These are phyloP conservation scores for Aspergillus aculeatus DNA, from an alignment of 2,329 filamentous ascomycete genomes.

Conservation along the genomic window DNA sequence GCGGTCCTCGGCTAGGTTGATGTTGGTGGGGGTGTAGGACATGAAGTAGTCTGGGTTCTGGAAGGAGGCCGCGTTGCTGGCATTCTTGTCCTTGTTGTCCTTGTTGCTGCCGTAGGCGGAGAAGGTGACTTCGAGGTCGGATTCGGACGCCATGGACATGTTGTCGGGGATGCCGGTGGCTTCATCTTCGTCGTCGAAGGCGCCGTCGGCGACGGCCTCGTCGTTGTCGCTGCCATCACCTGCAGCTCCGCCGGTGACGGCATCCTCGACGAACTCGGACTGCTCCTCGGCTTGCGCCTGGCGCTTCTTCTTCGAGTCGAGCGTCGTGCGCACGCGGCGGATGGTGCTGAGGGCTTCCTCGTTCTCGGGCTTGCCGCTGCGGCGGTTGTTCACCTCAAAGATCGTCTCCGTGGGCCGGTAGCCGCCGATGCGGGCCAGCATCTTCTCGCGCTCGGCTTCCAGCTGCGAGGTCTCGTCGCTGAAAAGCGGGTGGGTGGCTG, in stretches of 20 bases:
- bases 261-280: slow-evolving; percentile 23
- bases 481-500: slow-evolving; percentile 77
- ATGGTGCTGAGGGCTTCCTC: slow-evolving; percentile 61
- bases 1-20: slow-evolving; percentile 81
- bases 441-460: slow-evolving; percentile 73
- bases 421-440: slow-evolving; percentile 83
- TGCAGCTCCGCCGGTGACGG: neutral
- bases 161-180: slow-evolving; percentile 38
- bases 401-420: slow-evolving; percentile 91
- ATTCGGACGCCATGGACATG: slow-evolving; percentile 60
- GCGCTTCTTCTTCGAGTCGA: slow-evolving; percentile 44
- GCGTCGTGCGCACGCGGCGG: slow-evolving; percentile 42
- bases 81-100: slow-evolving; percentile 54
- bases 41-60: slow-evolving; percentile 92
- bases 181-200: slow-evolving; percentile 37
- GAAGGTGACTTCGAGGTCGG: slow-evolving; percentile 69
- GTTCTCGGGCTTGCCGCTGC: slow-evolving; percentile 68
- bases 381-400: slow-evolving; percentile 85
- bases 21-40: slow-evolving; percentile 82
- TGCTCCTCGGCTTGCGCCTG: slow-evolving; percentile 33
- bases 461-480: slow-evolving; percentile 61
- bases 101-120: slow-evolving; percentile 55
- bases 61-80: slow-evolving; percentile 56
- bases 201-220: slow-evolving; percentile 38
- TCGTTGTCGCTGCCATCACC: slow-evolving; percentile 34